phyloP scores from a whole-genome alignment of 768 basidiomycete genomes.

The Termitomyces sp. region DNA sequence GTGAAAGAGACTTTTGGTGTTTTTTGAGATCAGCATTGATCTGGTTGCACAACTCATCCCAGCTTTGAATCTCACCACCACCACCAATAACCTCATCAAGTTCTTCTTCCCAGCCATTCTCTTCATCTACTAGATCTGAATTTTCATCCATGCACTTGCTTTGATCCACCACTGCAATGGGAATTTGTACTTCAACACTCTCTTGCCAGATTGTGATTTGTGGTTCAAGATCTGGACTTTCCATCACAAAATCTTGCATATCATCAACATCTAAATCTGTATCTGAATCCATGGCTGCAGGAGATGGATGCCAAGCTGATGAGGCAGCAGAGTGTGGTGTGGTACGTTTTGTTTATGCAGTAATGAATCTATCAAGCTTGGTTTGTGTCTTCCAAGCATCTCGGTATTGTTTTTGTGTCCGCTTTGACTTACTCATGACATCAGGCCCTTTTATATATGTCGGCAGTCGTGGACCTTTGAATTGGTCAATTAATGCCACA shows the following conservation, averaged over 20 bases:
- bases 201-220: neutral
- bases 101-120: neutral
- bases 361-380: neutral
- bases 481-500: neutral
- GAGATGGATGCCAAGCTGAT: neutral
- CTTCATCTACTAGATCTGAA: neutral
- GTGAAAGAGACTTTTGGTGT: neutral
- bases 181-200: neutral
- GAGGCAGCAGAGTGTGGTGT: neutral
- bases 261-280: neutral
- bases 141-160: too few species aligned
- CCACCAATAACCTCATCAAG: neutral
- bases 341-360: too few species aligned
- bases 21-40: neutral
- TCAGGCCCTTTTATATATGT: neutral
- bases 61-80: neutral
- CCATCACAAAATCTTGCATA: too few species aligned
- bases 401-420: neutral
- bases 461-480: neutral
- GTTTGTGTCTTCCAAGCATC: neutral
- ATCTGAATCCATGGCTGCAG: neutral
- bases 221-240: too few species aligned
- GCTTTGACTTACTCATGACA: neutral
- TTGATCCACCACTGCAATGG: neutral
- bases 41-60: neutral